A percentile compares a stretch with the other conserved stretches of the same genome.
Evolutionary conservation across 768 basidiomycete species (phyloP).

Genomic region (Ramaria rubella): DNA sequence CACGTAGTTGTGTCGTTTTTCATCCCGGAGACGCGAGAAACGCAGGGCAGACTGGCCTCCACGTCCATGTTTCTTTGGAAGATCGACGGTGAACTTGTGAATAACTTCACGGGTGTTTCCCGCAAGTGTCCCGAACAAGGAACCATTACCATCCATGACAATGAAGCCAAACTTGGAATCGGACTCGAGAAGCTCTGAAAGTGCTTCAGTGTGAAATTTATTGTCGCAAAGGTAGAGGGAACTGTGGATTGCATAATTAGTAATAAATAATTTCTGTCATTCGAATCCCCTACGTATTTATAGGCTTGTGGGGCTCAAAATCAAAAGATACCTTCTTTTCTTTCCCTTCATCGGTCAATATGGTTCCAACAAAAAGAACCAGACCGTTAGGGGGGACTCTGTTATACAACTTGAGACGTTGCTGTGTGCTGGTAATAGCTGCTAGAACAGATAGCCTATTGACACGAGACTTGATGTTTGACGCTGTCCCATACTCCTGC

Average conservation of each 20-base stretch:
- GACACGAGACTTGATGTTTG: slow-evolving; percentile 98
- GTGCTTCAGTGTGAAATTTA: slow-evolving; percentile 98
- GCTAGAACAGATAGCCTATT: slow-evolving; percentile 96
- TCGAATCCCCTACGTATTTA: slow-evolving; percentile 75
- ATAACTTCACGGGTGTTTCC: slow-evolving; percentile 97
- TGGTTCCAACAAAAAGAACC: slow-evolving; percentile 96
- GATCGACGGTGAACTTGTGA: slow-evolving; percentile 98
- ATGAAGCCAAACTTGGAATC: slow-evolving; percentile 99
- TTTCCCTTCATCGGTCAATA: slow-evolving; percentile 97
- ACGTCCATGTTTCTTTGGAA: slow-evolving; percentile 99
- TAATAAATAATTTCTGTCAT: not conserved
- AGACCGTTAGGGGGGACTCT: slow-evolving; percentile 95
- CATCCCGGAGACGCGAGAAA: slow-evolving; percentile 98
- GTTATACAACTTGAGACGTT: slow-evolving; percentile 93
- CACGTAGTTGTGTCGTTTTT: slow-evolving; percentile 99
- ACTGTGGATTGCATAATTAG: slow-evolving; percentile 32
- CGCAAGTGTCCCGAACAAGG: slow-evolving; percentile 90
- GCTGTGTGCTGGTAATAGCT: slow-evolving; percentile 97
- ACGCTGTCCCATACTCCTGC: slow-evolving; percentile 97
- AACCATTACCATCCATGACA: slow-evolving; percentile 98
- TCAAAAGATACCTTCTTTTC: slow-evolving; percentile 99
- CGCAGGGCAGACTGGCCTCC: slow-evolving; percentile 99
- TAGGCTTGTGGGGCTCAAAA: slow-evolving; percentile 97
- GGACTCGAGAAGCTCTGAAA: slow-evolving; percentile 93
- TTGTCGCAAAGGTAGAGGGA: slow-evolving; percentile 99